Evolutionary conservation across 2,329 filamentous ascomycete species (phyloP), one percentile per base, ranked within the genome.

Genomic region (Curvularia verruculosa): DNA sequence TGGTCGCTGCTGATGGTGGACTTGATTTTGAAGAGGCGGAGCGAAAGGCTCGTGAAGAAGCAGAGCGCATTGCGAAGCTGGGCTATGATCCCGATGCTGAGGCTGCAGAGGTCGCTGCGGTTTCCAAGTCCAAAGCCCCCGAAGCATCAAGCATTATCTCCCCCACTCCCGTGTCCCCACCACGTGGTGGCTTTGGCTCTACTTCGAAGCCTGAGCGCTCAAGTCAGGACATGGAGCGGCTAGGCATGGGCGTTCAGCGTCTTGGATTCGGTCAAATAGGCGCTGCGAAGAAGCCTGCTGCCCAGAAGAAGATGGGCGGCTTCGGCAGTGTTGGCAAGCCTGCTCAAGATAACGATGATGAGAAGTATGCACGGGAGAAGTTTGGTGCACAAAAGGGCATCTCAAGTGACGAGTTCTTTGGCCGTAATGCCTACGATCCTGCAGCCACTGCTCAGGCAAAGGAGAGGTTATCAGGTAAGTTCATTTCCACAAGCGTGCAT

Each of bases 371-470:
- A 5, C 90, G 91, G 69, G 82, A 85, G 72, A 96, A 96, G 78
- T 99, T 99, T 71, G 94, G 93, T 59, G 79, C 79, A 41, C 95
- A 99, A 77, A 98, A 98, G 82, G 91, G 91, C 67, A 99, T 99
- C 66, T 97, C 92, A 0, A 97, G 93, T 0, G 95, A 99, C 76
- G 95, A 99, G 75, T 99, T 96, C 83, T 99, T 99, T 74, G 92
- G 94, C 70, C 94, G 95, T 75, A 91, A 92, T 51, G 81, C 85
- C 53, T 98, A 88, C 77, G 93, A 99, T 74, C 87, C 93, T 36
- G 83, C 83, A 53, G 86, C 89, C 8, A 89, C 95, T 73, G 83
- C 87, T 49, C 94, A 97, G 80, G 94, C 95, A 68, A 96, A 96
- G 81, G 83, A 84, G 23, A 87, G 95, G 39, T 85, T 99, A 52